Percentiles rank a stretch among this genome's conserved stretches.
Conservation (phyloP, 768 basidiomycete genomes). For the Agaricus subrufescens region DNA sequence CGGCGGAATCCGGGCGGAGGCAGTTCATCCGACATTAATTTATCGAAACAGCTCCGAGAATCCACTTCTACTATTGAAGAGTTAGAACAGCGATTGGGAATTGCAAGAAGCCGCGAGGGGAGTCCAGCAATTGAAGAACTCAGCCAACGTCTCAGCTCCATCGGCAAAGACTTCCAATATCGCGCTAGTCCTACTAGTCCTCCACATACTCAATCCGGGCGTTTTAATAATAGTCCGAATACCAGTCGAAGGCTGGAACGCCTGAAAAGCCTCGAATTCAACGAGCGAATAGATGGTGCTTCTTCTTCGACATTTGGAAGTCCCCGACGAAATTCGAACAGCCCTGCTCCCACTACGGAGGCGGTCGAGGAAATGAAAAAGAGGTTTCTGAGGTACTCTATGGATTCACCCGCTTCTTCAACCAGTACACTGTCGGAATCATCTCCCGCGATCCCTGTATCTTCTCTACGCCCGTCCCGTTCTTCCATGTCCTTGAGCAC, state of each 20-base stretch:
- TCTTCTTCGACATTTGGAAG: slow-evolving; percentile 18
- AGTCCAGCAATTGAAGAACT: slow-evolving; percentile 53
- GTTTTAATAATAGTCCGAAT: slow-evolving; percentile 14
- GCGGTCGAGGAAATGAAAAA: slow-evolving; percentile 64
- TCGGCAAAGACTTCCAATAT: slow-evolving; percentile 27
- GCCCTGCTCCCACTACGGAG: slow-evolving; percentile 36
- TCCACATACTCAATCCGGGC: slow-evolving; percentile 3
- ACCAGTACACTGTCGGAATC: slow-evolving; percentile 8
- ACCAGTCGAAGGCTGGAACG: slow-evolving; percentile 19
- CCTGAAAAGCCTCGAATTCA: slow-evolving; percentile 11
- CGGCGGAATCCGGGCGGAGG: slow-evolving; percentile 41
- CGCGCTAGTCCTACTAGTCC: slow-evolving; percentile 20
- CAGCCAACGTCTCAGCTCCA: slow-evolving; percentile 36
- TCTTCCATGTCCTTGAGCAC: slow-evolving; percentile 17
- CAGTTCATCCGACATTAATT: slow-evolving; percentile 25
- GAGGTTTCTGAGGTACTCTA: slow-evolving; percentile 36
- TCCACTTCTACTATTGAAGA: slow-evolving; percentile 59
- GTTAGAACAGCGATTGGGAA: slow-evolving; percentile 56
- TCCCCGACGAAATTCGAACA: slow-evolving; percentile 21
- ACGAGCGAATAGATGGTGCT: background rate
- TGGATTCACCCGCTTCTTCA: slow-evolving; percentile 23
- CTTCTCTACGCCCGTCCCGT: slow-evolving; percentile 13
- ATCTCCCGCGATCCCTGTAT: slow-evolving; percentile 13
- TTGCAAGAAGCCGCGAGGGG: slow-evolving; percentile 46
- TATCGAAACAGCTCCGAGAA: slow-evolving; percentile 36